Conservation (phyloP, 2,329 filamentous ascomycete species). For the Hypoxylon sp. region DNA sequence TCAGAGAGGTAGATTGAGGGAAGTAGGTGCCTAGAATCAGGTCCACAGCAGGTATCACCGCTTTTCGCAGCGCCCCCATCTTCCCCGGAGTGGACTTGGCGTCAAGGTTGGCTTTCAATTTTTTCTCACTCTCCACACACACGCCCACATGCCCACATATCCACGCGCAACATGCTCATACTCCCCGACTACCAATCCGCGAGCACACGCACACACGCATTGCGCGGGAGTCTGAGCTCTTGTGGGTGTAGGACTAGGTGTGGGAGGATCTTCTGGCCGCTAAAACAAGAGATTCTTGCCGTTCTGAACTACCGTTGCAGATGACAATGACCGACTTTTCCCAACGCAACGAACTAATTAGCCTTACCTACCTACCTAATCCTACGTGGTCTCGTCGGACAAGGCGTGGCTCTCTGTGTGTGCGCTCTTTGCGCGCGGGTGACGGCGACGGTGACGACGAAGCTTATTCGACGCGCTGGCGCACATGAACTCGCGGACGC, state of each 20-base stretch:
- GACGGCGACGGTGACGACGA: constrained; percentile 33
- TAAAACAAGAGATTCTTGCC: background rate
- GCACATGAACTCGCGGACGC: background rate
- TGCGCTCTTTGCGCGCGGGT: constrained; percentile 31
- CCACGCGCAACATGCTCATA: background rate
- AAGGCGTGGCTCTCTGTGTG: constrained; percentile 24
- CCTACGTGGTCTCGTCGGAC: constrained; percentile 24
- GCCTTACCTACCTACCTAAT: constrained; percentile 5
- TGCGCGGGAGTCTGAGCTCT: too few species aligned
- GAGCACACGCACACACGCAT: background rate
- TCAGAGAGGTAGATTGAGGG: background rate
- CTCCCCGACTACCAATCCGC: too few species aligned
- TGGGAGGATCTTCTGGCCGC: background rate
- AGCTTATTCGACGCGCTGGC: constrained; percentile 35
- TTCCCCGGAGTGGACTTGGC: constrained; percentile 29
- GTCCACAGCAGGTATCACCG: constrained; percentile 8
- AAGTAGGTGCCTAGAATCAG: background rate
- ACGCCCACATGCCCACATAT: background rate
- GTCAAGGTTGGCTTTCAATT: background rate
- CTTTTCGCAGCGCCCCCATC: constrained; percentile 4
- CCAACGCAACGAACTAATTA: background rate
- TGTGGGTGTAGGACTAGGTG: background rate
- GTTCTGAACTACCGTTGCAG: constrained; percentile 4
- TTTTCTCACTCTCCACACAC: background rate
- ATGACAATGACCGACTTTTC: background rate